These are phyloP conservation scores for Neohortaea acidophila DNA, from an alignment of 495 filamentous ascomycete genomes.

Conservation along the genomic window DNA sequence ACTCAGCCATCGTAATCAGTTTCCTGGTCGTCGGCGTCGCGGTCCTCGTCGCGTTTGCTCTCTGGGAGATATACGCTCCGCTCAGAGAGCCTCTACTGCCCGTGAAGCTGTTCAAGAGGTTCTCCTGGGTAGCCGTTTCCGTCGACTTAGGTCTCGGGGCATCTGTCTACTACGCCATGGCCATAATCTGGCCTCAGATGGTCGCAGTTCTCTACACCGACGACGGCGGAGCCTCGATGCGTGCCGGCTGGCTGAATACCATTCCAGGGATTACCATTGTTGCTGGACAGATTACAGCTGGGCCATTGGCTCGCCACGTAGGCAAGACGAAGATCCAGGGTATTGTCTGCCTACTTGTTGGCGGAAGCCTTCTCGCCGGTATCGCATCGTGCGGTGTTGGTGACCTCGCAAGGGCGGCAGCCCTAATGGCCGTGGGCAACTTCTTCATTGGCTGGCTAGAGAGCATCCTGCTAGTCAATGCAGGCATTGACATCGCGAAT, in stretches of 20 bases:
- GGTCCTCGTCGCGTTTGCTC: conserved; percentile 24
- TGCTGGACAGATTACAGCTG: neutral
- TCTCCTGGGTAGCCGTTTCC: conserved; percentile 9
- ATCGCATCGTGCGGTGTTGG: neutral
- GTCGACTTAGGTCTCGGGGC: conserved; percentile 17
- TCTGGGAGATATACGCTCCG: conserved; percentile 24
- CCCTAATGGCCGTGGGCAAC: neutral
- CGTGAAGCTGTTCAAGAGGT: conserved; percentile 14
- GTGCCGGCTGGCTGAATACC: neutral
- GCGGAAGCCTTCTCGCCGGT: neutral
- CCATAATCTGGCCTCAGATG: conserved; percentile 15
- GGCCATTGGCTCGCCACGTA: too few species aligned
- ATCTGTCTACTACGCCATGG: conserved; percentile 15
- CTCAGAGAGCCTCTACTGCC: conserved; percentile 16
- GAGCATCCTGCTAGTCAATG: conserved; percentile 10
- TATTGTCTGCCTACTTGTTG: neutral
- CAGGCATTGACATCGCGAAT: conserved; percentile 16
- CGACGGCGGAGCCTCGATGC: neutral
- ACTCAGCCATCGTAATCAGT: neutral
- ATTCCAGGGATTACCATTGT: neutral
- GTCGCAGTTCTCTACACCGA: conserved; percentile 1
- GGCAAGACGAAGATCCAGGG: neutral
- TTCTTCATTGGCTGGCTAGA: conserved; percentile 19
- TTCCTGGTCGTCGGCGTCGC: conserved; percentile 5
- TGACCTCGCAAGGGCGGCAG: neutral